phyloP scores from a whole-genome alignment of 2,329 filamentous ascomycete species.

The Colletotrichum tofieldiae region DNA sequence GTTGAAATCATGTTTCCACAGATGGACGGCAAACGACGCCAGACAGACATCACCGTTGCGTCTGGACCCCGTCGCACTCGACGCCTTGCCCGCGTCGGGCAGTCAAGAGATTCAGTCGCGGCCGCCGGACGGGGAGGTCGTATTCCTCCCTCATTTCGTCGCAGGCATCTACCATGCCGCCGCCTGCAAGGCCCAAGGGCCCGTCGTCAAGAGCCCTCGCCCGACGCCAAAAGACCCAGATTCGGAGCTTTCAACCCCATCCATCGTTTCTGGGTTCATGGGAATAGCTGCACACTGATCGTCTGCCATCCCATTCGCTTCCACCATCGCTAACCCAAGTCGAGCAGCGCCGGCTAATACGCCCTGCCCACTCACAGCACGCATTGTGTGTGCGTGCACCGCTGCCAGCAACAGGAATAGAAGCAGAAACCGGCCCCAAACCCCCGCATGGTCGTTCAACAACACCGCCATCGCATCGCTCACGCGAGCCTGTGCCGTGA shows the following conservation, averaged over 20 bases:
- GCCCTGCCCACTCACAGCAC: conserved; percentile 10
- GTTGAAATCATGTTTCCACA: conserved; percentile 15
- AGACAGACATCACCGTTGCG: conserved; percentile 9
- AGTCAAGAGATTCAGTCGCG: neutral
- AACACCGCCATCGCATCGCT: neutral
- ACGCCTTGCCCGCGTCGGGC: neutral
- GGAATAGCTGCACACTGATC: conserved; percentile 32
- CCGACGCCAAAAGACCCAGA: neutral
- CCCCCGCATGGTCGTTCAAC: neutral
- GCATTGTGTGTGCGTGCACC: neutral
- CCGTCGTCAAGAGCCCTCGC: neutral
- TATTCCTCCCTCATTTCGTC: neutral
- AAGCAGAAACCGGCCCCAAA: conserved; percentile 9
- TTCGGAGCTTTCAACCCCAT: conserved; percentile 7
- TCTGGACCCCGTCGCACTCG: neutral
- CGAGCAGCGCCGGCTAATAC: conserved; percentile 1
- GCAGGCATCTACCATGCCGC: conserved; percentile 12
- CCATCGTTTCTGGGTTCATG: neutral
- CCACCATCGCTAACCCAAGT: neutral
- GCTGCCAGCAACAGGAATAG: conserved; percentile 4
- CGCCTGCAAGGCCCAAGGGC: neutral
- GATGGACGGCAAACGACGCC: neutral
- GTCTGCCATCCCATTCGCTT: conserved; percentile 23
- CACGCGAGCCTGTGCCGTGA: conserved; percentile 3
- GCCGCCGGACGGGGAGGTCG: neutral